Conservation (phyloP, 768 basidiomycete species). For the Paxillus rubicundulus region DNA sequence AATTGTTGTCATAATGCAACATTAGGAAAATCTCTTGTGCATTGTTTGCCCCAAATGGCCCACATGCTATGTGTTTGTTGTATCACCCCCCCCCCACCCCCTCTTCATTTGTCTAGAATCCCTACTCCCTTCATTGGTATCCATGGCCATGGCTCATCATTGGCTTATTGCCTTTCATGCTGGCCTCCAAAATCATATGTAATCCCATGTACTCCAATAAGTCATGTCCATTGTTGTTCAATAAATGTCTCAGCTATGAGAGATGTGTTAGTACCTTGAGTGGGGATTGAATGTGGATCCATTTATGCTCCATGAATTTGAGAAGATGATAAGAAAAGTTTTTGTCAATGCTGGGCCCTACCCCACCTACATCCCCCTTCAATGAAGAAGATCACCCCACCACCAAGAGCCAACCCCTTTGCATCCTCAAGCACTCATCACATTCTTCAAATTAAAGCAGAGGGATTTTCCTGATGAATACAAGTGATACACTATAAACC, state of each 20-base stretch:
- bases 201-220: conserved; percentile 95
- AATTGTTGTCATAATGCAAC: no score
- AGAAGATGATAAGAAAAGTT: conserved; percentile 56
- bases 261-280: conserved; percentile 85
- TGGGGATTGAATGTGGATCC: conserved; percentile 85
- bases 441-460: no score
- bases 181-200: conserved; percentile 75
- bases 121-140: no score
- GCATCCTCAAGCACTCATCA: conserved; percentile 26
- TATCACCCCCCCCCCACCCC: no score
- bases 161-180: no score
- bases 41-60: no score
- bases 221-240: conserved; percentile 88
- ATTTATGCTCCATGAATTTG: conserved; percentile 56
- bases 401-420: conserved; percentile 31
- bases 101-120: no score
- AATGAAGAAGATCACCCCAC: conserved; percentile 57
- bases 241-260: conserved; percentile 72
- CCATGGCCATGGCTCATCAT: no score
- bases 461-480: no score
- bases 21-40: no score
- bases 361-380: conserved; percentile 58
- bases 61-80: no score
- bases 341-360: conserved; percentile 56
- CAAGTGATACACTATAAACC: no score